phyloP scores from a whole-genome alignment of 2,329 filamentous ascomycete species.

The Emmonsiellopsis sp. region DNA sequence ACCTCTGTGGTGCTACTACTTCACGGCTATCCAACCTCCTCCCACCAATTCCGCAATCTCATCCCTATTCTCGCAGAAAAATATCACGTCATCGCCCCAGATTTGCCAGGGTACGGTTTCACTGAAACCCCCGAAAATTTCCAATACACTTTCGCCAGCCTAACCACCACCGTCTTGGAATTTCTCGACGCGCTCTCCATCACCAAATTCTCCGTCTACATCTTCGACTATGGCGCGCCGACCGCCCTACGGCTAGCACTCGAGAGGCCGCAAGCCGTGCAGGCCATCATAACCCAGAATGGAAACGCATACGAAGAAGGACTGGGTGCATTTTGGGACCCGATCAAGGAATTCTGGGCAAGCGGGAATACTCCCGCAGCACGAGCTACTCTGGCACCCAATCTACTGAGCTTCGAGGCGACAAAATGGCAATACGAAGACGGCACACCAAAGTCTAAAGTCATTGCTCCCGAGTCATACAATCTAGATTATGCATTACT shows the following conservation, averaged over 20 bases:
- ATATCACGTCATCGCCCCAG: conserved; percentile 45
- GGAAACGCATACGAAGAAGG: conserved; percentile 53
- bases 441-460: conserved; percentile 26
- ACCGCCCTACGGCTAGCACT: conserved; percentile 46
- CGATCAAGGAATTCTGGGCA: conserved; percentile 39
- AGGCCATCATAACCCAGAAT: conserved; percentile 49
- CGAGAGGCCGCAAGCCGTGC: conserved; percentile 37
- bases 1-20: conserved; percentile 36
- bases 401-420: conserved; percentile 28
- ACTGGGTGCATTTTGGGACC: conserved; percentile 44
- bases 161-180: conserved; percentile 38
- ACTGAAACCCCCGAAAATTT: conserved; percentile 41
- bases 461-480: conserved; percentile 38
- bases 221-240: conserved; percentile 56
- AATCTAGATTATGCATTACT: conserved; percentile 45
- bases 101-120: conserved; percentile 52
- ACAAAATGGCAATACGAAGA: conserved; percentile 39
- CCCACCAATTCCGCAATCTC: conserved; percentile 36
- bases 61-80: conserved; percentile 34
- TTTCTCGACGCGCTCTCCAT: conserved; percentile 43
- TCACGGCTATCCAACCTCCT: conserved; percentile 40
- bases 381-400: conserved; percentile 26
- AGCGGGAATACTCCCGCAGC: conserved; percentile 23
- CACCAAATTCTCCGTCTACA: conserved; percentile 44
- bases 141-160: conserved; percentile 45